Conservation (phyloP, 495 filamentous ascomycete species). For the Aspergillus leporis region DNA sequence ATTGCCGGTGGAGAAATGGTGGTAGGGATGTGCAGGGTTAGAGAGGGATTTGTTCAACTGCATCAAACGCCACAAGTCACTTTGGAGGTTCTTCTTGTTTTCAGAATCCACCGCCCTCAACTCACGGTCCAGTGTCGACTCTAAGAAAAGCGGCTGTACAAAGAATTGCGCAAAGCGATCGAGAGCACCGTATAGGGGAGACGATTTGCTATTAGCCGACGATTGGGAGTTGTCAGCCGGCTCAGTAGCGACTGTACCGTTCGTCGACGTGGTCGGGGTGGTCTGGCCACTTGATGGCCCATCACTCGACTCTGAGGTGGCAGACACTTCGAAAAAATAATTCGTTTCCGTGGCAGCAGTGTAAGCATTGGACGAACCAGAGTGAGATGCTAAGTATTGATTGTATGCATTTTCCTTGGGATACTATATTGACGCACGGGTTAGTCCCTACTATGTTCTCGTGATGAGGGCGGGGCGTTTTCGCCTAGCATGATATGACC, state of each 20-base stretch:
- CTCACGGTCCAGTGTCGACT: slow-evolving; percentile 88
- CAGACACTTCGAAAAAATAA: slow-evolving; percentile 95
- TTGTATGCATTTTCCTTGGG: slow-evolving; percentile 96
- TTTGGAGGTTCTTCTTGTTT: slow-evolving; percentile 99
- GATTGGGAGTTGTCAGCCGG: slow-evolving; percentile 16
- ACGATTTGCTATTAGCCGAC: slow-evolving; percentile 30
- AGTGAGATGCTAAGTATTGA: slow-evolving; percentile 85
- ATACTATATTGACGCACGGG: slow-evolving; percentile 52
- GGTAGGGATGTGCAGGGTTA: slow-evolving; percentile 89
- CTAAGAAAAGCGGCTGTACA: slow-evolving; percentile 85
- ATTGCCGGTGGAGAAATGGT: slow-evolving; percentile 95
- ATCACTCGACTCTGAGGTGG: slow-evolving; percentile 56
- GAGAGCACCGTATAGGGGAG: slow-evolving; percentile 83
- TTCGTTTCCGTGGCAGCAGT: slow-evolving; percentile 93
- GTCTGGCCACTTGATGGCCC: slow-evolving; percentile 31
- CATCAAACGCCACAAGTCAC: slow-evolving; percentile 87
- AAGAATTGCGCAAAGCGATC: slow-evolving; percentile 99
- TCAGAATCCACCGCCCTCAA: slow-evolving; percentile 94
- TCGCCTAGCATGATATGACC: slow-evolving; percentile 14
- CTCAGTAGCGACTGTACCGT: slow-evolving; percentile 25
- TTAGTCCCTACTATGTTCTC: neutral
- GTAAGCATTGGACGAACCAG: slow-evolving; percentile 91
- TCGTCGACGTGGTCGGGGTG: slow-evolving; percentile 46
- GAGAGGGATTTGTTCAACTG: slow-evolving; percentile 90
- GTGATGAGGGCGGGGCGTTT: neutral